Base-by-base conservation (phyloP, 1,139 yeast genomes). In the Blastobotrys indianensis region DNA sequence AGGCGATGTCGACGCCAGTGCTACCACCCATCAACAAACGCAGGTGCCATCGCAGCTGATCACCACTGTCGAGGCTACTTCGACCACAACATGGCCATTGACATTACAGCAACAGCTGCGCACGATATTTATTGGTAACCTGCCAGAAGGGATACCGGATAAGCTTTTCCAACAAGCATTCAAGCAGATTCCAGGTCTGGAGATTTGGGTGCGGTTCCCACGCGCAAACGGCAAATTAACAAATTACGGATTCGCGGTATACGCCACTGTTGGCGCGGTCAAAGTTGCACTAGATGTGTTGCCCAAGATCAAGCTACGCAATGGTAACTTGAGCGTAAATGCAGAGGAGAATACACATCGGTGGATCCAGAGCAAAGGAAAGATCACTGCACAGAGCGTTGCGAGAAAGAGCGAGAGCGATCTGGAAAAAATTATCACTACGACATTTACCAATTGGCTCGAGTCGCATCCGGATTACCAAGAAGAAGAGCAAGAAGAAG, bases 131-230 rank as follows among this genome's bases (percentile, higher is more conserved):
- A 43, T 65, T 8, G 59, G 60, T 6, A 52, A 52, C 9, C 47
- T 64, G n/a, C 67, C 68, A 2, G 52, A 49, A 7, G 59, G 51
- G 15, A 44, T 64, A 39, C 62, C 64, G 29, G 67, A 62, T 35
- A 47, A 51, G 11, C 54, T 58, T 40, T 49, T 64, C 25, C 56
- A 50, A 32, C 47, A 52, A 28, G 51, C 59, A 1, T 44, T 64
- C 12, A 47, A 51, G 32, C 45, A 50, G 25, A 52, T 59, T 10
- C 60, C 63, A 2, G 61, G 61, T 2, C 45, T 60, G 29, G 56
- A 54, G 29, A 35, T 42, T 37, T 51, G 59, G 53, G 46, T 48
- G 20, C 51, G 63, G 10, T 50, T 56, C 11, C 37, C 44, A 10
- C 47, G 46, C 15, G 51, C 56, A 34, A 54, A 51, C 42, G 53